Base-by-base conservation (phyloP, 2,329 filamentous ascomycete species). In the Metarhizium brunneum region DNA sequence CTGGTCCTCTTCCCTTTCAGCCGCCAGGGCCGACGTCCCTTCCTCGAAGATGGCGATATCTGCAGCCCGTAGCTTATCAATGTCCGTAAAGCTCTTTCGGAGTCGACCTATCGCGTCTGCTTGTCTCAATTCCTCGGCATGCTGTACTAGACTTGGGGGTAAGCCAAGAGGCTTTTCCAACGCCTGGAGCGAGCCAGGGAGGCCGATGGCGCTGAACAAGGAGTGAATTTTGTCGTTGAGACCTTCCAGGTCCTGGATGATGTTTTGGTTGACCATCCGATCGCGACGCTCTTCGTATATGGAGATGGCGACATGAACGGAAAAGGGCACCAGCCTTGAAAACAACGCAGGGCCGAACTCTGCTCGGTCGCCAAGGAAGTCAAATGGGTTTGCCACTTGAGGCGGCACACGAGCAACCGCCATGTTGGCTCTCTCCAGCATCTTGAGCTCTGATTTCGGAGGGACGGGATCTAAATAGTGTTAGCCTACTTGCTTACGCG, bases 231-330 rank as follows among this genome's bases (percentile, higher is more conserved):
- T 84, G 57, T 87, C 84, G 0, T 90, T 96, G 62, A 97, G 79
- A 0, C 77, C 79, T 63, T 97, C 92, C 4, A 97, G 75, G 65
- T 95, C 87, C 30, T 87, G 85, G 51, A 96, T 87, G 36, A 97
- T 90, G 52, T 83, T 88, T 61, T 90, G 88, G 66, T 94, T 95
- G 47, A 99, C 86, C 56, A 96, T 76, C n/a, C 91, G 82, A 68
- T 99, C 92, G 56, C 92, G 81, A 14, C 92, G 83, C 66, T 97
- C 92, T 55, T 91, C 91, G 66, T 99, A 99, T 38, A 97, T 96
- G 50, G 90, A 96, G 1, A 92, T 90, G 7, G 94, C 94, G 51
- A 97, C 82, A 65, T 99, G 94, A 0, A 97, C 94, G 0, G 92
- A 91, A 68, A 96, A 97, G 0, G 94, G 94, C 0, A 99, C 94